These are phyloP conservation scores for Hypoxylon cercidicola DNA, from an alignment of 495 filamentous ascomycete species.

Conservation along the genomic window DNA sequence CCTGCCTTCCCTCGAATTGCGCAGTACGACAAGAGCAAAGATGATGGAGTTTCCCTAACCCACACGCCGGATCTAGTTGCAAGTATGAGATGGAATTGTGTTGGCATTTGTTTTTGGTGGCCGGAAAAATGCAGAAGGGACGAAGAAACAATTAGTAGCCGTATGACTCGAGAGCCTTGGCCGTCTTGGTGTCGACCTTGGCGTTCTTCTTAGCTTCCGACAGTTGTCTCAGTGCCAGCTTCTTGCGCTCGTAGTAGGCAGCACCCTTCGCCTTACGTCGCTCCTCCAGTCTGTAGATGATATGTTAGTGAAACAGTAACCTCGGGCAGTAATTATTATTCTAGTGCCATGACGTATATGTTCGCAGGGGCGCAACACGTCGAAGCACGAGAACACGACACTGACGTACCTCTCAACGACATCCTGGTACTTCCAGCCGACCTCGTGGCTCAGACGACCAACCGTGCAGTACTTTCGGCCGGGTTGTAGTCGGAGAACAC, in stretches of 20 bases:
- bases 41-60: slow-evolving; percentile 50
- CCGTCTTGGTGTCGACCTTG: slow-evolving; percentile 77
- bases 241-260: slow-evolving; percentile 99
- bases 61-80: slow-evolving; percentile 50
- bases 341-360: slow-evolving; percentile 2
- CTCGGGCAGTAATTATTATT: not conserved
- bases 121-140: slow-evolving; percentile 42
- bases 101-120: slow-evolving; percentile 46
- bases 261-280: slow-evolving; percentile 98
- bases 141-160: slow-evolving; percentile 61
- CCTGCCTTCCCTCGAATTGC: slow-evolving; percentile 46
- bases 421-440: slow-evolving; percentile 99
- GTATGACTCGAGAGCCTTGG: slow-evolving; percentile 63
- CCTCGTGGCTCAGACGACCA: slow-evolving; percentile 95
- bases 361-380: not conserved
- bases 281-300: slow-evolving; percentile 85
- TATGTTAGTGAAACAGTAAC: slow-evolving; percentile 50
- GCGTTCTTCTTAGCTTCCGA: slow-evolving; percentile 91
- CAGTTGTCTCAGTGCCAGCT: slow-evolving; percentile 87
- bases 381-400: not conserved
- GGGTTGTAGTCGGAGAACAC: slow-evolving; percentile 93
- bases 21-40: slow-evolving; percentile 47
- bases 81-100: slow-evolving; percentile 43
- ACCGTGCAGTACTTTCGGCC: slow-evolving; percentile 99
- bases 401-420: slow-evolving; percentile 90